Evolutionary conservation across 164 flowering plant genomes (phyloP).

Genomic region (Vitis vinifera): DNA sequence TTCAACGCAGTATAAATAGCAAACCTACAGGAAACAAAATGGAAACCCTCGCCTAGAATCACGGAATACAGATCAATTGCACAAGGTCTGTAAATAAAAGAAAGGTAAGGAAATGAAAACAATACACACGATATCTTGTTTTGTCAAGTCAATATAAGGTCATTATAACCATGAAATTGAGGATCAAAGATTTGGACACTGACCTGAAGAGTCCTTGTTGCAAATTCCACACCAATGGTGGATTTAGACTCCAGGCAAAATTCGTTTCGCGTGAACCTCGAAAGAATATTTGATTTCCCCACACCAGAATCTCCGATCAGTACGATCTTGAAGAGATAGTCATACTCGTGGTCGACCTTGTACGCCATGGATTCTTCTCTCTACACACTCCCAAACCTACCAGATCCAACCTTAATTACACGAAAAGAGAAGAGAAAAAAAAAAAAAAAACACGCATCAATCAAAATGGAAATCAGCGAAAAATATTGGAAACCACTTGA

Average conservation of each 20-base stretch:
- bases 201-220: conserved; percentile 80
- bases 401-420: not conserved
- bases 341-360: conserved; percentile 72
- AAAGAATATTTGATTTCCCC: conserved; percentile 73
- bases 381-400: conserved; percentile 9
- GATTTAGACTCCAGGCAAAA: conserved; percentile 73
- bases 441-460: not conserved
- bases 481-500: not conserved
- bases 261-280: conserved; percentile 79
- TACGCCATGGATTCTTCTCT: conserved; percentile 37
- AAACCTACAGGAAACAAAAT: too few species aligned
- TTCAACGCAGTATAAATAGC: too few species aligned
- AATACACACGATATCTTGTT: too few species aligned
- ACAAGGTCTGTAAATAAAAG: too few species aligned
- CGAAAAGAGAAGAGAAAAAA: not conserved
- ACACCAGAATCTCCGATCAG: conserved; percentile 83
- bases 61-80: too few species aligned
- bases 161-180: too few species aligned
- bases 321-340: conserved; percentile 83
- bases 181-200: not conserved
- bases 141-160: too few species aligned
- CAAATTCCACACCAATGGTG: conserved; percentile 83
- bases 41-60: too few species aligned
- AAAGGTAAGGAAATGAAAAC: not conserved
- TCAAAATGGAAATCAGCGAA: not conserved